Base-by-base conservation (phyloP, 495 filamentous ascomycete species). In the Penicillium verhagenii region DNA sequence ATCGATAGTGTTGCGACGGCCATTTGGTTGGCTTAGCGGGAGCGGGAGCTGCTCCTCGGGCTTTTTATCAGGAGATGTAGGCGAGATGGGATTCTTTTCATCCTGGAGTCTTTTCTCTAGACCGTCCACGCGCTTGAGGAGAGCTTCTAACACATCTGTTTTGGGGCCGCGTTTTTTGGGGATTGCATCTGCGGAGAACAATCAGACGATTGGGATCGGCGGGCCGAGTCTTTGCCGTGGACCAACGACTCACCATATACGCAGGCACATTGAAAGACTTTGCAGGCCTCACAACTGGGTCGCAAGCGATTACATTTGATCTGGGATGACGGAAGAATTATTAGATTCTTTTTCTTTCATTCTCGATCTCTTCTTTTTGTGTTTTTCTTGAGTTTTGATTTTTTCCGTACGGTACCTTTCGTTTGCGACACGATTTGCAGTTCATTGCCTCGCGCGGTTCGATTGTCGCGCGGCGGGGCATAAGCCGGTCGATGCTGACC, bases 381-480 rank as follows among this genome's bases (percentile, higher is more conserved):
- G n/a, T n/a, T n/a, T n/a, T n/a, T n/a, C n/a, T n/a, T n/a, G n/a
- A n/a, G n/a, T n/a, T n/a, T n/a, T n/a, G n/a, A n/a, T n/a, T n/a
- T n/a, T n/a, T n/a, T n/a, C n/a, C n/a, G n/a, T n/a, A n/a, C n/a
- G n/a, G n/a, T n/a, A 91, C 89, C 79, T 95, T 95, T 64, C 90
- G 80, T 69, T 92, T 95, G 58, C 90, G 84, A 77, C 90, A 95
- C 20, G 87, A 91, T 68, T 95, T 93, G 82, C 90, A 95, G 70
- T 95, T 95, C 90, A 95, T 95, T 18, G 89, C 86, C 74, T 93
- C 89, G 59, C 89, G 85, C 20, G 87, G 88, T 64, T 92, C 88
- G 64, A 82, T 83, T 74, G 81, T 85, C 72, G 83, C 76, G 42
- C 88, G 85, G 49, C 89, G 84, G 28, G 84, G 79, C 35, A 89